Evolutionary conservation across 306 rosid genomes (phyloP).

Genomic region (Medicago arabica): DNA sequence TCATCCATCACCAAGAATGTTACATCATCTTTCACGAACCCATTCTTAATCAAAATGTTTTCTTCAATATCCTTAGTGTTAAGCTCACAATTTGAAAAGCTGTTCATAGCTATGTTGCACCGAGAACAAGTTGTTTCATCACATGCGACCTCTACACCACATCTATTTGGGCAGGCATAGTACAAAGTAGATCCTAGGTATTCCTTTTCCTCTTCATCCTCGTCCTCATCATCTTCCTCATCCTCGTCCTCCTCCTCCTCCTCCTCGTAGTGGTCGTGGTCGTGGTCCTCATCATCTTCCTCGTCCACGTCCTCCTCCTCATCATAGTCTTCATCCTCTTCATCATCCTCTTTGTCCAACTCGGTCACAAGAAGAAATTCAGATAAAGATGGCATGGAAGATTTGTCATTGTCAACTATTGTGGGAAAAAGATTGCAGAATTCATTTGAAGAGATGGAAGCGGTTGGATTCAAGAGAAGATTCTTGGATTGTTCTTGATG

Average conservation of each 20-base stretch:
- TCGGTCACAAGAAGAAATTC: background rate
- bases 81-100: background rate
- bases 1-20: constrained; percentile 56
- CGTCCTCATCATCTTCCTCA: too few species aligned
- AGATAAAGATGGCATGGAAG: background rate
- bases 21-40: constrained; percentile 43
- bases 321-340: background rate
- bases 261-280: too few species aligned
- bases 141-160: background rate
- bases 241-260: background rate
- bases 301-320: background rate
- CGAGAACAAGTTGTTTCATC: background rate
- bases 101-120: background rate
- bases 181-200: background rate
- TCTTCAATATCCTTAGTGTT: background rate
- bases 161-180: background rate
- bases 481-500: constrained; percentile 39
- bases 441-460: background rate
- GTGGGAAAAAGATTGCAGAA: background rate
- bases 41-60: background rate
- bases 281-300: too few species aligned
- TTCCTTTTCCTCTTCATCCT: background rate
- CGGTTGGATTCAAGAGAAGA: constrained; percentile 36
- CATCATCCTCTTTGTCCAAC: background rate
- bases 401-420: background rate